Percentiles rank a stretch among this genome's conserved stretches.
phyloP scores from a whole-genome alignment of 805 yeast species.

The Metschnikowia continentalis region DNA sequence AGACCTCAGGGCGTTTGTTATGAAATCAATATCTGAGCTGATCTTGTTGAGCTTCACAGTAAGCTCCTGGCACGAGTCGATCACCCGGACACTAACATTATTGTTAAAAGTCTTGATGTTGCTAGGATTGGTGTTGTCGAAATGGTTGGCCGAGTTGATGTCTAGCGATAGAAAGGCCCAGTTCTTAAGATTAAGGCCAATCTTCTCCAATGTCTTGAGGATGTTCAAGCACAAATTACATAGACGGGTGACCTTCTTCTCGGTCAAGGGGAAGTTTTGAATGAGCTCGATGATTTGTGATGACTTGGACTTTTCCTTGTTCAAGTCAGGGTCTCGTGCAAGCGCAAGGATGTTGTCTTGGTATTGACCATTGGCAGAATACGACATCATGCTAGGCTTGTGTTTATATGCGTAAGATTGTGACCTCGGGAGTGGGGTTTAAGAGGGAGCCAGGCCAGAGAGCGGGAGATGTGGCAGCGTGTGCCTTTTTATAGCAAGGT shows the following conservation, averaged over 20 bases:
- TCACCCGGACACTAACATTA: constrained; percentile 51
- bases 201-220: constrained; percentile 47
- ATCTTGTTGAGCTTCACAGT: constrained; percentile 40
- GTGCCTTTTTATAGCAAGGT: background rate
- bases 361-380: constrained; percentile 18
- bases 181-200: constrained; percentile 43
- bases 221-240: constrained; percentile 47
- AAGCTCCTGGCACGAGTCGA: constrained; percentile 46
- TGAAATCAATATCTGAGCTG: constrained; percentile 43
- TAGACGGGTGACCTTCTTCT: constrained; percentile 42
- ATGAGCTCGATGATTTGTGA: constrained; percentile 39
- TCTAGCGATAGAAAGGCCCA: constrained; percentile 57
- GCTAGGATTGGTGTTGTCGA: constrained; percentile 17
- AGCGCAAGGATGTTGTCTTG: constrained; percentile 47
- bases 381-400: constrained; percentile 1
- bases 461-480: background rate
- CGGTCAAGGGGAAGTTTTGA: constrained; percentile 40
- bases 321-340: constrained; percentile 47
- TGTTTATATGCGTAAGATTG: background rate
- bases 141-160: constrained; percentile 41
- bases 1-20: constrained; percentile 40
- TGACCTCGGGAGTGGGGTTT: background rate
- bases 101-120: constrained; percentile 42
- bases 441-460: background rate
- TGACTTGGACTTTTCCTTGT: constrained; percentile 38